Percentiles rank a stretch among this genome's conserved stretches.
These are phyloP conservation scores for Mycosphaerelloides madeirae DNA, from an alignment of 2,329 filamentous ascomycete species.

Conservation along the genomic window DNA sequence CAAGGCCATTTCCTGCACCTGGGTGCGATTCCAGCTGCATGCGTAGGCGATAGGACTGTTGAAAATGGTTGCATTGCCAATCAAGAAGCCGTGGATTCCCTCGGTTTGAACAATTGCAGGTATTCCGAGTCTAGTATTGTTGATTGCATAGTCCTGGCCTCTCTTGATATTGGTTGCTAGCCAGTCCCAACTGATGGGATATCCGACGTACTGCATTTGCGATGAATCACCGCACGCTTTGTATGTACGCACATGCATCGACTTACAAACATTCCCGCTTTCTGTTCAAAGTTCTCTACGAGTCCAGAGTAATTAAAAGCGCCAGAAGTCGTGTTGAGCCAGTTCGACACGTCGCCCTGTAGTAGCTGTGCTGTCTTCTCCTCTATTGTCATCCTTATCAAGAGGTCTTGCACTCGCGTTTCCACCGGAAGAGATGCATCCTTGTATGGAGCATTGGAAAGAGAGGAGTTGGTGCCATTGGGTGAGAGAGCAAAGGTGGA, in stretches of 20 bases:
- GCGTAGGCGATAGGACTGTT: conserved; percentile 70
- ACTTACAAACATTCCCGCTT: conserved; percentile 56
- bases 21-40: conserved; percentile 63
- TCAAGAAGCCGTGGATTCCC: conserved; percentile 67
- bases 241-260: too few species aligned
- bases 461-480: conserved; percentile 14
- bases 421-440: conserved; percentile 59
- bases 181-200: conserved; percentile 60
- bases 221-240: too few species aligned
- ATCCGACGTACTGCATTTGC: conserved; percentile 56
- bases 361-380: conserved; percentile 67
- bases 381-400: conserved; percentile 68
- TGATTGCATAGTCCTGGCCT: conserved; percentile 64
- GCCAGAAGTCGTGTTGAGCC: conserved; percentile 64
- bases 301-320: conserved; percentile 64
- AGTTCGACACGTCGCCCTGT: conserved; percentile 65
- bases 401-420: conserved; percentile 60
- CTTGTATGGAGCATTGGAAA: conserved; percentile 42
- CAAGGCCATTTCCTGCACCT: conserved; percentile 62
- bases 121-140: conserved; percentile 65
- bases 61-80: conserved; percentile 71
- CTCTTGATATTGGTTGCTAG: conserved; percentile 59
- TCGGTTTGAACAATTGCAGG: conserved; percentile 70
- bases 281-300: conserved; percentile 60
- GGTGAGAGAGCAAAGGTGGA: conserved; percentile 3